Evolutionary conservation across 257 asterid genomes (phyloP).

Genomic region (Lithospermum erythrorhizon): DNA sequence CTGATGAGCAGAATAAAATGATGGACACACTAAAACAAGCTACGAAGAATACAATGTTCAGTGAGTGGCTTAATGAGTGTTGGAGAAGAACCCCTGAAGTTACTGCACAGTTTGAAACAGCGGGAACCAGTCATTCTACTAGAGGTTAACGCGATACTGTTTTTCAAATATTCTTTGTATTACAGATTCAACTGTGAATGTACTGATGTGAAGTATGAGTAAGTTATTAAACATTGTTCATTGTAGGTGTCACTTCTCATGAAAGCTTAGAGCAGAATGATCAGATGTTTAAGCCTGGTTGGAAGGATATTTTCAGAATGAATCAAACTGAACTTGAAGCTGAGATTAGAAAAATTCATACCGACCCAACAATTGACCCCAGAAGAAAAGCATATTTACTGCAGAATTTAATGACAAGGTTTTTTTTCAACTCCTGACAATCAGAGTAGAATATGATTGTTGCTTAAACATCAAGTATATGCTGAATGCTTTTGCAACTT

Average conservation of each 20-base stretch:
- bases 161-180: slow-evolving; percentile 2
- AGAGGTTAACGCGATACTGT: slow-evolving; percentile 15
- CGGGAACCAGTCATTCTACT: slow-evolving; percentile 9
- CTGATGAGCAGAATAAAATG: slow-evolving; percentile 39
- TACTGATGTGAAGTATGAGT: slow-evolving; percentile 2
- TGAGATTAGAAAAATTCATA: slow-evolving; percentile 36
- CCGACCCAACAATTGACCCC: slow-evolving; percentile 36
- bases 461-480: not conserved
- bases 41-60: slow-evolving; percentile 40
- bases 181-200: not conserved
- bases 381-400: slow-evolving; percentile 37
- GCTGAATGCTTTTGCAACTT: not conserved
- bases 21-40: slow-evolving; percentile 42
- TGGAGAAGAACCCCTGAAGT: slow-evolving; percentile 28
- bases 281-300: slow-evolving; percentile 37
- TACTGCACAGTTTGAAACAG: slow-evolving; percentile 21
- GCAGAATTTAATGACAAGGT: slow-evolving; percentile 46
- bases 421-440: not conserved
- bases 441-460: not conserved
- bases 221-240: not conserved
- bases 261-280: slow-evolving; percentile 25
- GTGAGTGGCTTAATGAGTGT: slow-evolving; percentile 43
- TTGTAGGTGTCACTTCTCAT: slow-evolving; percentile 22
- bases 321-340: slow-evolving; percentile 44
- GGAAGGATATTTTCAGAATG: slow-evolving; percentile 47